phyloP scores from a whole-genome alignment of 2,329 filamentous ascomycete species.

The Pseudocercospora vitis region DNA sequence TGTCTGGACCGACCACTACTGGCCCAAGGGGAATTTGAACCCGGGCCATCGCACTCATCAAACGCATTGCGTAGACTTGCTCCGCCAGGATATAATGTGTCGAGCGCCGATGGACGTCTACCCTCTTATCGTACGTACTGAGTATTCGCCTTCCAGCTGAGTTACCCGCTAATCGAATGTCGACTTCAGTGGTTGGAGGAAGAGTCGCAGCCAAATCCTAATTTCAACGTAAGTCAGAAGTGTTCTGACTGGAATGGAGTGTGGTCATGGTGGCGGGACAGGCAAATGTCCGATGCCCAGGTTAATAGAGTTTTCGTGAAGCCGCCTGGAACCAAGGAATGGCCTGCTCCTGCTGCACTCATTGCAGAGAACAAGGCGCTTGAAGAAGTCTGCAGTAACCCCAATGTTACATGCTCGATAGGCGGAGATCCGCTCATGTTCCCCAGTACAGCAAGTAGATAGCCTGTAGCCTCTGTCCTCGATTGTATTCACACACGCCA shows the following conservation, averaged over 20 bases:
- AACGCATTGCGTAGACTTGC: constrained; percentile 1
- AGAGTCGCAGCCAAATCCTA: not conserved
- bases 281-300: not conserved
- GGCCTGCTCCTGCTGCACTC: not conserved
- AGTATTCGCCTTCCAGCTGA: not conserved
- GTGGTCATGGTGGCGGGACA: not conserved
- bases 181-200: not conserved
- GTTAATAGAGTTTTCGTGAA: not conserved
- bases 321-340: not conserved
- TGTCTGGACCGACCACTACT: not conserved
- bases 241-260: not conserved
- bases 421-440: too few species aligned
- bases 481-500: too few species aligned
- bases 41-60: not conserved
- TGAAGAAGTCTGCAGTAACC: not conserved
- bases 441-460: too few species aligned
- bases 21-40: not conserved
- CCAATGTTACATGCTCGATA: not conserved
- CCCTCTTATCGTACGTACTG: not conserved
- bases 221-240: not conserved
- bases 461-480: too few species aligned
- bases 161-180: not conserved
- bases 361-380: not conserved
- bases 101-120: not conserved
- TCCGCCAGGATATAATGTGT: not conserved